phyloP scores from a whole-genome alignment of 306 rosid species.

The Rosa rugosa region DNA sequence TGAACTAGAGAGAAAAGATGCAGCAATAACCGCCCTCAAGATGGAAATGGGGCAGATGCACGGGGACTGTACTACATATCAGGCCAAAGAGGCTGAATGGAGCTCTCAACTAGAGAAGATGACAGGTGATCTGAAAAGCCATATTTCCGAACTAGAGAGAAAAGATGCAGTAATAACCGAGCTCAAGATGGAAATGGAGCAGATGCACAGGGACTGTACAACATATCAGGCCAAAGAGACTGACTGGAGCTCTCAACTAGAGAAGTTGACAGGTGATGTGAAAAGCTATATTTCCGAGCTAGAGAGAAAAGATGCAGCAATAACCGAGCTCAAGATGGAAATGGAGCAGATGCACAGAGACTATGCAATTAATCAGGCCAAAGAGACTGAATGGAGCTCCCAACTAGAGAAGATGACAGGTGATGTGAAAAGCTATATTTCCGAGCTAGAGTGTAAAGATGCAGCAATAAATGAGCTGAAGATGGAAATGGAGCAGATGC shows the following conservation, averaged over 20 bases:
- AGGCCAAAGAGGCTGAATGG: not conserved
- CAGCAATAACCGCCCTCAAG: conserved; percentile 34
- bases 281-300: not conserved
- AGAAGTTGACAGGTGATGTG: not conserved
- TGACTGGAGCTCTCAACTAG: not conserved
- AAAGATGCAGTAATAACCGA: conserved; percentile 27
- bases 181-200: conserved; percentile 49
- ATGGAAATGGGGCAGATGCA: conserved; percentile 41
- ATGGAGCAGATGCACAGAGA: conserved; percentile 53
- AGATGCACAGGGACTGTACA: not conserved
- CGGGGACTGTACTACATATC: not conserved
- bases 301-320: conserved; percentile 26
- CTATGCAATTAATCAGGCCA: conserved; percentile 41
- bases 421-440: not conserved
- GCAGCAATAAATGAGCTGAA: conserved; percentile 11
- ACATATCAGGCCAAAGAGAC: not conserved
- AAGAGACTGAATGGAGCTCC: conserved; percentile 56
- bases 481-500: conserved; percentile 43
- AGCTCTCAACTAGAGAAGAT: not conserved
- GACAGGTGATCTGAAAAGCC: not conserved
- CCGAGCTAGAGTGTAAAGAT: conserved; percentile 15
- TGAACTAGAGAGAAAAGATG: conserved; percentile 24
- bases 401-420: conserved; percentile 34
- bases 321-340: conserved; percentile 48
- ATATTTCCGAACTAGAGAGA: conserved; percentile 10